Percentiles rank a stretch among this genome's conserved stretches.
Evolutionary conservation across 2,329 filamentous ascomycete genomes (phyloP).

Genomic region (Fusarium multiceps): DNA sequence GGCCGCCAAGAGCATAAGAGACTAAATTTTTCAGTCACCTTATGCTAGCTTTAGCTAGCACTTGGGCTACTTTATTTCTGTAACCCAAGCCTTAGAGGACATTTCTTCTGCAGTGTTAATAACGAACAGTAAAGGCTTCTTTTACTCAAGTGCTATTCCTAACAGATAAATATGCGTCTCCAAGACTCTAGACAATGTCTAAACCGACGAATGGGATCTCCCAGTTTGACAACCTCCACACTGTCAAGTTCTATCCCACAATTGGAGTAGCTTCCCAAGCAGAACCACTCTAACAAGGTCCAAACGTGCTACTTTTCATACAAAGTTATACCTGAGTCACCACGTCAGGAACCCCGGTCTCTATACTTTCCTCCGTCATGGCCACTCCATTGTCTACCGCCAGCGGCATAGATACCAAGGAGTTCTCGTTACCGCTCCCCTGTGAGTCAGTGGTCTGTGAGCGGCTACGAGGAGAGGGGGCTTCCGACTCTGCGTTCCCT

Average conservation of each 20-base stretch:
- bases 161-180: slow-evolving; percentile 3
- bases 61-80: background rate
- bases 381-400: slow-evolving; percentile 65
- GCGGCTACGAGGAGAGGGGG: background rate
- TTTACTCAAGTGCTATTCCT: slow-evolving; percentile 9
- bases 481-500: background rate
- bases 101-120: background rate
- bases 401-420: slow-evolving; percentile 47
- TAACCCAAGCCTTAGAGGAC: background rate
- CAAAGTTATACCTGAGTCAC: slow-evolving; percentile 49
- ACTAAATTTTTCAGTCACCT: background rate
- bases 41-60: background rate
- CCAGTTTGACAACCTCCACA: background rate
- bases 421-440: background rate
- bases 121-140: background rate
- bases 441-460: background rate
- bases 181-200: slow-evolving; percentile 17
- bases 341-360: slow-evolving; percentile 58
- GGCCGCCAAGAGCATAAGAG: background rate
- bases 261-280: background rate
- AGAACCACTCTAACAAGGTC: background rate
- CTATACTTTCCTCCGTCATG: slow-evolving; percentile 66
- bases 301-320: background rate
- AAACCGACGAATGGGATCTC: background rate
- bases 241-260: slow-evolving; percentile 1